A percentile compares a stretch with the other conserved stretches of the same genome.
Evolutionary conservation across 2,329 filamentous ascomycete genomes (phyloP).

Genomic region (Colletotrichum sp.): DNA sequence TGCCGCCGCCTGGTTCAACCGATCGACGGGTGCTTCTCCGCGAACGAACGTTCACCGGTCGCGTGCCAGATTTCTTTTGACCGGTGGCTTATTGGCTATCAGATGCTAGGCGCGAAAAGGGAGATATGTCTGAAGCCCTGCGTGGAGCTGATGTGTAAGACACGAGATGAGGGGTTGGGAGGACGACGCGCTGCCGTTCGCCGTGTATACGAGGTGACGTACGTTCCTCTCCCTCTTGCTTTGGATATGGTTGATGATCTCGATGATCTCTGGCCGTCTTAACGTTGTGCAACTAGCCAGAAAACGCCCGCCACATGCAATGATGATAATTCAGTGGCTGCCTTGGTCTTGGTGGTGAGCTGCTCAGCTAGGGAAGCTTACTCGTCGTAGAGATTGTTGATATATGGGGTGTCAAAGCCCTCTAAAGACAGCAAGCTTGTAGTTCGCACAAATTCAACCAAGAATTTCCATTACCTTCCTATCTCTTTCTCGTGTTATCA

Average conservation of each 20-base stretch:
- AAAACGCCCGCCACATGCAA: background rate
- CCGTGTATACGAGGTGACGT: background rate
- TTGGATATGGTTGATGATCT: background rate
- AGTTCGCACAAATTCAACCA: background rate
- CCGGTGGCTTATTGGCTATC: background rate
- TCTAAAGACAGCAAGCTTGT: fast-evolving
- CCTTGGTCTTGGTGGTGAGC: background rate
- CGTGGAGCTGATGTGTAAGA: background rate
- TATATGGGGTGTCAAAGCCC: background rate
- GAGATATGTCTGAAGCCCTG: background rate
- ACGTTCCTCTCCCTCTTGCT: background rate
- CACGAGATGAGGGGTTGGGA: background rate
- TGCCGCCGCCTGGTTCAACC: background rate
- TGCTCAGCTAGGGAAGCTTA: background rate
- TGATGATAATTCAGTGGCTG: background rate
- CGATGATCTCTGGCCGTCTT: background rate
- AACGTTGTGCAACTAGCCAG: background rate
- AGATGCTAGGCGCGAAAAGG: background rate
- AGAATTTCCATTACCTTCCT: background rate
- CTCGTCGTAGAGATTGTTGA: background rate
- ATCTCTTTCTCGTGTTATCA: background rate
- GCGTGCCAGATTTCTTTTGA: background rate
- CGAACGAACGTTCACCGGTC: background rate
- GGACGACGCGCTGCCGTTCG: background rate
- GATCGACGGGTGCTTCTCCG: background rate